Evolutionary conservation across 306 rosid species (phyloP).

Genomic region (Trifolium subterraneum): DNA sequence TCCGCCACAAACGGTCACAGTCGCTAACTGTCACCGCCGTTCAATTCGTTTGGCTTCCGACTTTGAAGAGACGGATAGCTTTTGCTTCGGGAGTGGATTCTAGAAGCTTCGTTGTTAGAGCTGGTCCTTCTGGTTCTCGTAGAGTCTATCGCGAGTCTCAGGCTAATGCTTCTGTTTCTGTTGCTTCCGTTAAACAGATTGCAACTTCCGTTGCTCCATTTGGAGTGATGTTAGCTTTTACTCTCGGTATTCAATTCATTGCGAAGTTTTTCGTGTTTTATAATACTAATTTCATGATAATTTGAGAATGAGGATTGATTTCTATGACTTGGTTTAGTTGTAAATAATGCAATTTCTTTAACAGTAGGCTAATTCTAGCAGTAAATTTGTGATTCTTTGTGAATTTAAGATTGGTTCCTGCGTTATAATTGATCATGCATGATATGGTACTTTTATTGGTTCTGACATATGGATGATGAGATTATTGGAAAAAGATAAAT

Average conservation of each 20-base stretch:
- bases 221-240: slow-evolving; percentile 63
- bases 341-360: not conserved
- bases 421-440: slow-evolving; percentile 13
- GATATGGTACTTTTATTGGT: not conserved
- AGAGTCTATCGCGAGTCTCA: slow-evolving; percentile 81
- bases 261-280: slow-evolving; percentile 1
- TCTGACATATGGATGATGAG: not conserved
- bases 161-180: slow-evolving; percentile 50
- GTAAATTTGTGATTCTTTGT: not conserved
- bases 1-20: slow-evolving; percentile 44
- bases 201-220: slow-evolving; percentile 66
- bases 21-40: slow-evolving; percentile 28
- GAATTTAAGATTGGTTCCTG: not conserved
- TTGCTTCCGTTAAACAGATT: slow-evolving; percentile 68
- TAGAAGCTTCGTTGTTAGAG: slow-evolving; percentile 56
- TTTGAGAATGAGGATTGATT: slow-evolving; percentile 1
- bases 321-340: not conserved
- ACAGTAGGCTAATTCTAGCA: not conserved
- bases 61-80: slow-evolving; percentile 35
- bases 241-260: slow-evolving; percentile 63
- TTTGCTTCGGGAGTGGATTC: slow-evolving; percentile 9
- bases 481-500: slow-evolving; percentile 8
- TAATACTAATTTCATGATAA: not conserved
- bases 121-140: slow-evolving; percentile 54
- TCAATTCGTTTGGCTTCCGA: slow-evolving; percentile 42